phyloP scores from a whole-genome alignment of 257 asterid genomes.

The Gentiana straminea region DNA sequence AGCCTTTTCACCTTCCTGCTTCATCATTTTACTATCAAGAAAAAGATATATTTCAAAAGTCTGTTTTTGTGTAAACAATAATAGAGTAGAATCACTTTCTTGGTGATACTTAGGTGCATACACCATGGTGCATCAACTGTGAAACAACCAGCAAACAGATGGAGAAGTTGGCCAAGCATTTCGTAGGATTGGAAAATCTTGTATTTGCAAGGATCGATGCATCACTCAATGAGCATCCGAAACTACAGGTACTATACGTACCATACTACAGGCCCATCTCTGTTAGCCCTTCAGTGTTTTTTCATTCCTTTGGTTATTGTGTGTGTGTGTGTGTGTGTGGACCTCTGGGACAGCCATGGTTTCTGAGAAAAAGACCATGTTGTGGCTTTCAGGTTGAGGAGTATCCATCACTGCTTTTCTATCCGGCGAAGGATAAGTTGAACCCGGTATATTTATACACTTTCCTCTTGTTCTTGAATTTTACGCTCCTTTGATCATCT shows the following conservation, averaged over 20 bases:
- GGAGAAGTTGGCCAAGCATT: slow-evolving; percentile 95
- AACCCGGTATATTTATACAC: slow-evolving; percentile 38
- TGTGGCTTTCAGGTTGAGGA: slow-evolving; percentile 55
- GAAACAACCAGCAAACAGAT: slow-evolving; percentile 80
- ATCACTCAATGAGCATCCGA: slow-evolving; percentile 77
- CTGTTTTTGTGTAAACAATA: no score
- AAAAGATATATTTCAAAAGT: neutral
- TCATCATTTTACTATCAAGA: neutral
- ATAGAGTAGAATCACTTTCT: neutral
- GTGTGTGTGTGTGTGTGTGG: no score
- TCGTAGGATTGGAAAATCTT: slow-evolving; percentile 67
- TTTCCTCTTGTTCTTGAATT: neutral
- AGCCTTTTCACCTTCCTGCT: neutral
- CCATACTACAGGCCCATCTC: no score
- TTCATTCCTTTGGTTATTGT: no score
- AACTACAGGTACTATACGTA: slow-evolving; percentile 35
- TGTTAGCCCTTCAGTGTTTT: no score
- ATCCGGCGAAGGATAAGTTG: slow-evolving; percentile 55
- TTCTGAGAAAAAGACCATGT: neutral
- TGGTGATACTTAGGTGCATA: slow-evolving; percentile 44
- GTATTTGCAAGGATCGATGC: slow-evolving; percentile 84
- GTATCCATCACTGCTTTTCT: slow-evolving; percentile 68
- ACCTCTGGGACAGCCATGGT: no score
- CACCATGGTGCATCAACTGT: slow-evolving; percentile 94
- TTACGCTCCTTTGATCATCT: neutral